These are phyloP conservation scores for Solanum chacoense DNA, from an alignment of 305 asterid species.

Conservation along the genomic window DNA sequence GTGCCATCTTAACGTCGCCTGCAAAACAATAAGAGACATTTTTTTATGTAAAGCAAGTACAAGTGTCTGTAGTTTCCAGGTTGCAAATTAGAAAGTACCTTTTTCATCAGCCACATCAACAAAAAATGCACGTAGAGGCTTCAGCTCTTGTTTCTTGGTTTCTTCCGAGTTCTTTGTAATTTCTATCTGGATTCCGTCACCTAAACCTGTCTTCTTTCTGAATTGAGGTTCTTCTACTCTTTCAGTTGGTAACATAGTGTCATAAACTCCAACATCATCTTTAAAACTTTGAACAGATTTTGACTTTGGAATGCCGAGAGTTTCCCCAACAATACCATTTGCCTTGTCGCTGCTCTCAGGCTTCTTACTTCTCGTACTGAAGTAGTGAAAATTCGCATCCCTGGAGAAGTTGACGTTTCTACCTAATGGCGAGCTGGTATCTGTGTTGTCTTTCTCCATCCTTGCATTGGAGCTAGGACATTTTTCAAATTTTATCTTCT, in stretches of 20 bases:
- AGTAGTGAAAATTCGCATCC: slow-evolving; percentile 2
- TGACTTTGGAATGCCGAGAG: slow-evolving; percentile 14
- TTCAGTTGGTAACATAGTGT: background rate
- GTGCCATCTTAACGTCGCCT: slow-evolving; percentile 9
- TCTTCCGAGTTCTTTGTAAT: slow-evolving; percentile 10
- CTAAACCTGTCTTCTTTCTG: slow-evolving; percentile 4
- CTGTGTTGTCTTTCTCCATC: slow-evolving; percentile 11
- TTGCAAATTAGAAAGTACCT: slow-evolving; percentile 27
- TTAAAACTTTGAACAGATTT: slow-evolving; percentile 6
- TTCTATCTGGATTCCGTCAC: slow-evolving; percentile 12
- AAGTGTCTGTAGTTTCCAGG: background rate
- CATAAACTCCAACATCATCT: slow-evolving; percentile 1
- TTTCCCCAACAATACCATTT: background rate
- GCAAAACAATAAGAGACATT: slow-evolving; percentile 10
- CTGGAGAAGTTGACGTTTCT: slow-evolving; percentile 5
- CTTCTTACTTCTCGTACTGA: slow-evolving; percentile 1
- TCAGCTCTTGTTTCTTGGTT: slow-evolving; percentile 13
- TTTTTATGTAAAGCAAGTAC: background rate
- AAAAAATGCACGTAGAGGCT: slow-evolving; percentile 23
- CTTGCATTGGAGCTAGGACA: slow-evolving; percentile 31
- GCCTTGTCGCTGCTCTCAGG: background rate
- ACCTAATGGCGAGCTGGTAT: background rate
- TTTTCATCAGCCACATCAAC: slow-evolving; percentile 16
- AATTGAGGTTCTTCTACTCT: slow-evolving; percentile 13
- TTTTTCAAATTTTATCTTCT: slow-evolving; percentile 12